phyloP scores from a whole-genome alignment of 1,139 yeast species.

The Candida labiduridarum region DNA sequence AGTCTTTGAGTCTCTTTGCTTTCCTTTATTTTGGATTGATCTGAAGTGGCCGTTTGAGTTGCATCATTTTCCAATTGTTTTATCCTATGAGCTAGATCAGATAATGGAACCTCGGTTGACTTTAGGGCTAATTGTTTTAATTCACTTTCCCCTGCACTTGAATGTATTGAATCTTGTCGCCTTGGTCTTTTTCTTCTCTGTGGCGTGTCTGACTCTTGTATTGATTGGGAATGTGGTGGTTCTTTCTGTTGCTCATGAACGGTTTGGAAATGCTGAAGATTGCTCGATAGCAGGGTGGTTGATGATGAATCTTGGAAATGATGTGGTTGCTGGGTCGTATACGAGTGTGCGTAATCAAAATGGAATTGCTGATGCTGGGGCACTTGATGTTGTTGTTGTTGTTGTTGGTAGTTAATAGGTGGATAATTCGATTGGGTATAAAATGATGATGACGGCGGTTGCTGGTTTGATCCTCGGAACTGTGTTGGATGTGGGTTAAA shows the following conservation, averaged over 20 bases:
- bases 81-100: conserved; percentile 53
- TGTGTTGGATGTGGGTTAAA: neutral
- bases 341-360: conserved; percentile 4
- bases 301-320: conserved; percentile 6
- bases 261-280: neutral
- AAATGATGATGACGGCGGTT: conserved; percentile 7
- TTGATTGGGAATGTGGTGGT: conserved; percentile 12
- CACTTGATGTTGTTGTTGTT: conserved; percentile 1
- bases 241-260: conserved; percentile 7
- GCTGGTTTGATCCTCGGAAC: neutral
- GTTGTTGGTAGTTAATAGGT: conserved; percentile 4
- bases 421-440: conserved; percentile 1
- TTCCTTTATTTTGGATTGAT: conserved; percentile 16
- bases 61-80: conserved; percentile 47
- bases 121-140: conserved; percentile 51
- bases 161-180: conserved; percentile 25
- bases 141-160: conserved; percentile 38
- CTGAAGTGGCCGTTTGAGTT: conserved; percentile 10
- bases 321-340: conserved; percentile 5
- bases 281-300: neutral
- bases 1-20: conserved; percentile 69
- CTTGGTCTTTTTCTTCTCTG: conserved; percentile 30
- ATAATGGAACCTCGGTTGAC: conserved; percentile 45
- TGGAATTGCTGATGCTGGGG: conserved; percentile 5
- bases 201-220: conserved; percentile 3